Base-by-base conservation (phyloP, 2,329 filamentous ascomycete genomes). In the Sordariomycetes sp. region DNA sequence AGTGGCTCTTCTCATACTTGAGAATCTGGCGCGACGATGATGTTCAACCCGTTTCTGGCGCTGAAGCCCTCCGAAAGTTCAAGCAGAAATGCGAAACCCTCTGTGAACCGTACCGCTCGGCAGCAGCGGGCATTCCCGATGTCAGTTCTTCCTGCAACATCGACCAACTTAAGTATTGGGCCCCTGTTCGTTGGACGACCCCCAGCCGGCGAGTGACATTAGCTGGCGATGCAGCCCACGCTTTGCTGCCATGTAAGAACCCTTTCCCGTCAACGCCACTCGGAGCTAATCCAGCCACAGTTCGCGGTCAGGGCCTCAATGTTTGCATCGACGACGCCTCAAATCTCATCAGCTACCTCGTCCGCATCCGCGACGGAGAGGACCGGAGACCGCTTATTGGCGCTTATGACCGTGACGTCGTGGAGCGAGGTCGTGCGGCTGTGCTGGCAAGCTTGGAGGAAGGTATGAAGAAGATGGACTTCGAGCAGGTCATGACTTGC, bases 221-320 rank as follows among this genome's bases (percentile, higher is more conserved):
- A 3, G 55, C 54, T 1, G 59, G 59, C 10, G 59, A 63, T 33
- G 57, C 59, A 2, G 56, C 52, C 5, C 60, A 70, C 46, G 58
- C 65, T 0, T 68, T 68, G 63, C 45, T 63, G 11, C 51, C 56
- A 19, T 62, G 55, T 59, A 44, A 43, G 48, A n/a, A n/a, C n/a
- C n/a, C n/a, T n/a, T n/a, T n/a, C n/a, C 39, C 3, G 21, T 11
- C 3, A 8, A 31, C 21, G 26, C 10, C 21, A 23, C 20, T 21
- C 21, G 3, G 8, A 8, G 30, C 7, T 19, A 9, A 32, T 6
- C 14, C 10, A 18, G 8, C 8, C 17, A 16, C n/a, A 56, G 54
- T 58, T 40, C 57, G 63, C n/a, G 64, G 62, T 1, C 64, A 68
- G 42, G 62, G 62, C 7, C 53, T 63, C 23, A 63, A 68, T 37